Evolutionary conservation across 345 rosid genomes (phyloP).

Genomic region (Murraya koenigii): DNA sequence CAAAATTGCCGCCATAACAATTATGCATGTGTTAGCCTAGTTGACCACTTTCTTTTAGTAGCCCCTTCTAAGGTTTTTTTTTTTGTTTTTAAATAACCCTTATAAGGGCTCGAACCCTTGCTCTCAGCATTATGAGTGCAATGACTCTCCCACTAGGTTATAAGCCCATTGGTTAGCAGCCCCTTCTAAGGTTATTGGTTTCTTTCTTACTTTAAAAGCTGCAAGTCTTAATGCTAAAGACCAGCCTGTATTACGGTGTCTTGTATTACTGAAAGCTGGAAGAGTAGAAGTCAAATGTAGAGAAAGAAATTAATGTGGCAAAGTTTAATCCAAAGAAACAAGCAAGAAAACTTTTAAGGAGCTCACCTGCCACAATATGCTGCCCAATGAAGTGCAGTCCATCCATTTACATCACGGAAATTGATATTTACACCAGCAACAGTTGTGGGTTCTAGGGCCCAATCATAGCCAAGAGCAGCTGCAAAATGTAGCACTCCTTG

Average conservation of each 20-base stretch:
- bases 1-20: neutral
- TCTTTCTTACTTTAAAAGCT: neutral
- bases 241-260: neutral
- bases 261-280: neutral
- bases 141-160: too few relatives aligned
- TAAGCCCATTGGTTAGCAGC: too few relatives aligned
- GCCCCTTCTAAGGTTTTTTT: neutral
- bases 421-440: slow-evolving; percentile 82
- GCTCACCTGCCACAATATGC: slow-evolving; percentile 88
- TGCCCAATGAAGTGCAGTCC: slow-evolving; percentile 99
- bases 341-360: slow-evolving; percentile 8
- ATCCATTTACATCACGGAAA: slow-evolving; percentile 88
- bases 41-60: neutral
- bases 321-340: neutral
- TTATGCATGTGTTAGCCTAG: neutral
- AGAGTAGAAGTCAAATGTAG: too few relatives aligned
- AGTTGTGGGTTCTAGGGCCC: slow-evolving; percentile 87
- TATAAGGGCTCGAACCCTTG: too few relatives aligned
- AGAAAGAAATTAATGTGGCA: neutral
- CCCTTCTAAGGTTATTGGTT: neutral
- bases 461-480: slow-evolving; percentile 92
- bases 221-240: neutral
- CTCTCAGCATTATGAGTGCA: too few relatives aligned
- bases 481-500: slow-evolving; percentile 95
- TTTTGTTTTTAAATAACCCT: too few relatives aligned